Evolutionary conservation across 352 stramenopile genomes (phyloP).

Genomic region (Chrysophaeum taylorii): DNA sequence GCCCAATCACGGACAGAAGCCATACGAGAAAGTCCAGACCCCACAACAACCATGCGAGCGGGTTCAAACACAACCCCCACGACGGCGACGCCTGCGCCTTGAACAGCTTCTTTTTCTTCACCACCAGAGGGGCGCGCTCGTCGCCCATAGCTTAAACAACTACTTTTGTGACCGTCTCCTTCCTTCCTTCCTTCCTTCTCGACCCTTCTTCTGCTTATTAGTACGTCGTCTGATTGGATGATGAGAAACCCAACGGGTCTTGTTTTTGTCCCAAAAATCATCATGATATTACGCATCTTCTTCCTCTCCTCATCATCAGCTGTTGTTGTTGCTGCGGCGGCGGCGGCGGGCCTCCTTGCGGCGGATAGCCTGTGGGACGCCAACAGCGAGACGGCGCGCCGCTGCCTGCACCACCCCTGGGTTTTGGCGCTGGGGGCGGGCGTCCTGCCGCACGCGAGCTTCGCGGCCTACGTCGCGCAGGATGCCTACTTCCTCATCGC

Average conservation of each 20-base stretch:
- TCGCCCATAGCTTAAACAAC: no score
- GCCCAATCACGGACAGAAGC: slow-evolving; percentile 47
- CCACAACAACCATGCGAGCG: slow-evolving; percentile 2
- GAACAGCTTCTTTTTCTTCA: no score
- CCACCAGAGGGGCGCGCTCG: no score
- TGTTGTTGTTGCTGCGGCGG: neutral
- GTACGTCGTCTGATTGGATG: no score
- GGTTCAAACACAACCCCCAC: neutral
- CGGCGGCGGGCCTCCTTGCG: neutral
- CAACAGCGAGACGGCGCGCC: neutral
- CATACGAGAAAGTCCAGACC: neutral
- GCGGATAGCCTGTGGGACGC: neutral
- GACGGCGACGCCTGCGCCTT: slow-evolving; percentile 9
- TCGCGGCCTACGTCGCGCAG: slow-evolving; percentile 8
- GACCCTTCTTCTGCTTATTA: no score
- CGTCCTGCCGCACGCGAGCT: neutral
- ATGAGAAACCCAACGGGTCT: no score
- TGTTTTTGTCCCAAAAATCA: no score
- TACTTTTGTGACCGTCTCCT: no score
- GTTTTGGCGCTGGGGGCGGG: neutral
- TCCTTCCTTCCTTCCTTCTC: no score
- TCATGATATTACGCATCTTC: no score
- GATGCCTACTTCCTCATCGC: neutral
- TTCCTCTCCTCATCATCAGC: no score
- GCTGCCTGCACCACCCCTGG: neutral